These are phyloP conservation scores for Populus euphratica DNA, from an alignment of 345 rosid genomes.

Conservation along the genomic window DNA sequence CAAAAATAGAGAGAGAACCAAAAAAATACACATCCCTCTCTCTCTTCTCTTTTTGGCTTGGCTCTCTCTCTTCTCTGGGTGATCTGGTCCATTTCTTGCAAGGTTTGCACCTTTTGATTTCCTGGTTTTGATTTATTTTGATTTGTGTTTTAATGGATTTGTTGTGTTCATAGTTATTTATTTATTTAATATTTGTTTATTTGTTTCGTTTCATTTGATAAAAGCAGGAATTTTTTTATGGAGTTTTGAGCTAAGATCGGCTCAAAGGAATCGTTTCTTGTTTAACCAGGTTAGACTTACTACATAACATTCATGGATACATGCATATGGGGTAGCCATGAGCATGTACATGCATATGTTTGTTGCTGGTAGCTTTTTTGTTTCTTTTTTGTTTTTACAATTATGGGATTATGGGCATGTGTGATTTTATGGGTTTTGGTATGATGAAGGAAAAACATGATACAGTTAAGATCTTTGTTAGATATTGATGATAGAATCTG, in stretches of 20 bases:
- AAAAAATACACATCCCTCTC: neutral
- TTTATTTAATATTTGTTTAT: neutral
- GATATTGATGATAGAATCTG: neutral
- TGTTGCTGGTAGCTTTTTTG: neutral
- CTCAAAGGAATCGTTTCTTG: constrained; percentile 10
- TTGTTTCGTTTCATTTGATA: constrained; percentile 9
- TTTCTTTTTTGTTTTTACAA: neutral
- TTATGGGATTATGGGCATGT: neutral
- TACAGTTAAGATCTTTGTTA: neutral
- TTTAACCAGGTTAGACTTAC: constrained; percentile 10
- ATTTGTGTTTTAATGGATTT: neutral
- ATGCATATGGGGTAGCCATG: neutral
- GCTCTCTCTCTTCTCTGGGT: constrained; percentile 17
- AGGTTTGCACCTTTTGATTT: constrained; percentile 31
- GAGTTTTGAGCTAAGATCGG: constrained; percentile 32
- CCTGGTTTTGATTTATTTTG: neutral
- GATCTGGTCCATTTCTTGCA: constrained; percentile 34
- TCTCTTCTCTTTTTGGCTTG: neutral
- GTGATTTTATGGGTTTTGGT: neutral
- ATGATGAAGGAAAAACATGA: neutral
- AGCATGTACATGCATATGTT: neutral
- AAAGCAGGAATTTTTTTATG: constrained; percentile 22
- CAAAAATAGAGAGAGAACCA: neutral
- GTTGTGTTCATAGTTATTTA: neutral
- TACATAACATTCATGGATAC: neutral